Evolutionary conservation across 106 monocot species (phyloP).

Genomic region (Platanthera guangdongensis): DNA sequence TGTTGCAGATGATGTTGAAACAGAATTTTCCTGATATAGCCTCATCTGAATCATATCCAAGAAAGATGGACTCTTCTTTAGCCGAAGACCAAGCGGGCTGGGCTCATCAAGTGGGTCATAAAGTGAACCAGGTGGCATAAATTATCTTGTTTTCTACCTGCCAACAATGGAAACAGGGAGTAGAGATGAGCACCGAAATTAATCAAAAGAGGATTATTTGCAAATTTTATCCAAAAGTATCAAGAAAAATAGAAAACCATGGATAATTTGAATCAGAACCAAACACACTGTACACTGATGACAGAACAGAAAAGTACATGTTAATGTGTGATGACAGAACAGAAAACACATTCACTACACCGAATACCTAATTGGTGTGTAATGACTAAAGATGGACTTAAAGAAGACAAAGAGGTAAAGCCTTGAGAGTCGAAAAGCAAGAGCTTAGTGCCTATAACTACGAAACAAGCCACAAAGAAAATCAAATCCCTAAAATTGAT

Average conservation of each 20-base stretch:
- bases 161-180: neutral
- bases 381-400: neutral
- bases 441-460: neutral
- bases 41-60: conserved; percentile 76
- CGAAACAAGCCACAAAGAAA: neutral
- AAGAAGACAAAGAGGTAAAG: neutral
- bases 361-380: neutral
- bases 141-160: conserved; percentile 17
- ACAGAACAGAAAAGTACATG: neutral
- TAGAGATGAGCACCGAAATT: neutral
- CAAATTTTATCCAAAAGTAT: neutral
- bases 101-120: conserved; percentile 48
- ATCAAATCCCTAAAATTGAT: neutral
- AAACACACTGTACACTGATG: neutral
- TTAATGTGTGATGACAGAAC: neutral
- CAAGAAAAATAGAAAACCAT: neutral
- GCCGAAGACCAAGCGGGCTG: conserved; percentile 59
- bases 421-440: neutral
- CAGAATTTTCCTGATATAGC: conserved; percentile 23
- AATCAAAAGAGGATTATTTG: neutral
- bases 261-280: neutral
- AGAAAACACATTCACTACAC: neutral
- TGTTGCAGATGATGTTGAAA: conserved; percentile 13
- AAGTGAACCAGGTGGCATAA: conserved; percentile 7
- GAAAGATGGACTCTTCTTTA: conserved; percentile 76